A percentile compares a stretch with the other conserved stretches of the same genome.
phyloP scores from a whole-genome alignment of 1,139 yeast species.

The Saccharomyces hybrid region DNA sequence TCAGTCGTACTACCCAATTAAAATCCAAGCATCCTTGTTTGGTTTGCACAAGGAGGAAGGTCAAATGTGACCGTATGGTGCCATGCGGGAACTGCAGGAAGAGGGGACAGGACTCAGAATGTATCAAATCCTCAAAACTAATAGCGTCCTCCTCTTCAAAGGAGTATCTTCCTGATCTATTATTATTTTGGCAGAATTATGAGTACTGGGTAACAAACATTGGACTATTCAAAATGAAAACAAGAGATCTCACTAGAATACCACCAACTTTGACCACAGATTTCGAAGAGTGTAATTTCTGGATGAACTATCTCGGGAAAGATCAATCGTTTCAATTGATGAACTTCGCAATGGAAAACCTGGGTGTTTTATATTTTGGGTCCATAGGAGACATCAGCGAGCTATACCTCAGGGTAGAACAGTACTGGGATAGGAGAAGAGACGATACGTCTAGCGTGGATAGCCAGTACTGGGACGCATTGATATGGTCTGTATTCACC shows the following conservation, averaged over 20 bases:
- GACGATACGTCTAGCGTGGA: conserved; percentile 10
- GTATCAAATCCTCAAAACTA: conserved; percentile 12
- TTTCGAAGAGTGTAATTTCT: conserved; percentile 9
- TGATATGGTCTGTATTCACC: conserved; percentile 28
- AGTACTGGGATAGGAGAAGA: conserved; percentile 20
- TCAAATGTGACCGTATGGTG: conserved; percentile 29
- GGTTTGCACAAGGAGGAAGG: conserved; percentile 24
- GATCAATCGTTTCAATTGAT: conserved; percentile 22
- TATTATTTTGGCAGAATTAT: conserved; percentile 26
- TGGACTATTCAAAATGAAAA: conserved; percentile 19
- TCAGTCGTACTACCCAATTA: background rate
- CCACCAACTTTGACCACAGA: conserved; percentile 3
- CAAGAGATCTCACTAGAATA: background rate
- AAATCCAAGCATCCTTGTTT: conserved; percentile 21
- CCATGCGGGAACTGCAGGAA: conserved; percentile 30
- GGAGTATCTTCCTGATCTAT: conserved; percentile 11
- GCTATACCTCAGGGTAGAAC: conserved; percentile 21
- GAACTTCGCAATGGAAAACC: conserved; percentile 26
- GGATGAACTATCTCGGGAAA: conserved; percentile 12
- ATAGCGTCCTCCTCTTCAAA: background rate
- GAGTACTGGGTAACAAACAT: conserved; percentile 26
- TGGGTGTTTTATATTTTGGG: conserved; percentile 30
- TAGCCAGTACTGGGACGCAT: conserved; percentile 19
- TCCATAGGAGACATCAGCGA: conserved; percentile 27
- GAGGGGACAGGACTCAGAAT: conserved; percentile 24